These are phyloP conservation scores for Spatholobus suberectus DNA, from an alignment of 306 rosid genomes.

Conservation along the genomic window DNA sequence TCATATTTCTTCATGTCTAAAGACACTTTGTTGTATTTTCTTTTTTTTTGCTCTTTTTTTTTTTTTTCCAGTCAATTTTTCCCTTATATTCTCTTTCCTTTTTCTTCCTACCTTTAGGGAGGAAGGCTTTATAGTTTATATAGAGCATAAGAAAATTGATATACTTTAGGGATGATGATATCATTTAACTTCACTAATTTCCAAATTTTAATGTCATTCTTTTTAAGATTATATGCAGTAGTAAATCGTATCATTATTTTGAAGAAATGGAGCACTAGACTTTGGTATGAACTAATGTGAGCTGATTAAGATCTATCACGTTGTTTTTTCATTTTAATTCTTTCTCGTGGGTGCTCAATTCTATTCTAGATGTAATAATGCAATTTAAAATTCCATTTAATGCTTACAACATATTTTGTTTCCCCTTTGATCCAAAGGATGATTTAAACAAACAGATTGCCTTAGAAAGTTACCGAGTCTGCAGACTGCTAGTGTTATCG, in stretches of 20 bases:
- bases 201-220: neutral
- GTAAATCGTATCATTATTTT: constrained; percentile 14
- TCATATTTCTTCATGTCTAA: constrained; percentile 25
- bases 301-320: neutral
- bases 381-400: neutral
- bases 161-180: constrained; percentile 34
- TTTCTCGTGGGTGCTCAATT: neutral
- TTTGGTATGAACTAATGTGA: neutral
- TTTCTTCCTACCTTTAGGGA: neutral
- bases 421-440: neutral
- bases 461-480: neutral
- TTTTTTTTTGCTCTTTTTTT: neutral
- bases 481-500: neutral
- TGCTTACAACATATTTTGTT: neutral
- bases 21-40: constrained; percentile 20
- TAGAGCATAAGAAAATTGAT: constrained; percentile 40
- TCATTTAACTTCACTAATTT: constrained; percentile 32
- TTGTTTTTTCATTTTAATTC: neutral
- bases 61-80: neutral
- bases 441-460: neutral
- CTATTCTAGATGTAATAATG: neutral
- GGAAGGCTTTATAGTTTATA: neutral
- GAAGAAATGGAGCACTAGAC: constrained; percentile 3
- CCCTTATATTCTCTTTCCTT: neutral
- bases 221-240: constrained; percentile 17